Evolutionary conservation across 2,329 filamentous ascomycete species (phyloP).

Genomic region (Drechslerella dactyloides): DNA sequence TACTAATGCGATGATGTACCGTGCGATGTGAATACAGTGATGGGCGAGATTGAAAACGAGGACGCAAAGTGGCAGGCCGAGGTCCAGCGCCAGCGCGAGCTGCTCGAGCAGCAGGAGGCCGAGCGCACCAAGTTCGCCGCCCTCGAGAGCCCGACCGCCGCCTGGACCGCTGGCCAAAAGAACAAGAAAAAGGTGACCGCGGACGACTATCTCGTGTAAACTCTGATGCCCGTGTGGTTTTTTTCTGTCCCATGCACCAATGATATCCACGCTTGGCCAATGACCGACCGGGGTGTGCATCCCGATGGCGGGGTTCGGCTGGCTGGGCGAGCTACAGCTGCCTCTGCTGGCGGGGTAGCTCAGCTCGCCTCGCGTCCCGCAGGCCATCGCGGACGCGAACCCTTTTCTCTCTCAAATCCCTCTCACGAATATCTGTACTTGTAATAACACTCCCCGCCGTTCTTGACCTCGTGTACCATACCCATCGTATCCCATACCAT

Average conservation of each 20-base stretch:
- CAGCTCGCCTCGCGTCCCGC: not conserved
- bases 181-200: conserved; percentile 28
- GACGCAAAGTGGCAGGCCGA: conserved; percentile 62
- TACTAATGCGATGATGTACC: conserved; percentile 18
- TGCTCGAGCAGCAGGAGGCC: conserved; percentile 45
- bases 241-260: no score
- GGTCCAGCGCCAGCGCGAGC: conserved; percentile 49
- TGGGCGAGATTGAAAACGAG: conserved; percentile 71
- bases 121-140: conserved; percentile 52
- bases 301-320: no score
- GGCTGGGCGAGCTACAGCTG: no score
- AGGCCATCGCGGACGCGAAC: not conserved
- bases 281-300: no score
- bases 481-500: no score
- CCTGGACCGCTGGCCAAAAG: conserved; percentile 24
- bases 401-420: not conserved
- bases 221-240: conserved; percentile 3
- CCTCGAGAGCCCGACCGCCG: conserved; percentile 20
- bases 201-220: conserved; percentile 39
- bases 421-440: not conserved
- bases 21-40: conserved; percentile 63
- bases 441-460: not conserved
- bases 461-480: not conserved
- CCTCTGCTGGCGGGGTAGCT: no score
- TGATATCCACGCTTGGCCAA: no score